Evolutionary conservation across 2,329 filamentous ascomycete genomes (phyloP), one percentile per base, ranked within the genome.

Genomic region (Allantophomopsis lycopodina): DNA sequence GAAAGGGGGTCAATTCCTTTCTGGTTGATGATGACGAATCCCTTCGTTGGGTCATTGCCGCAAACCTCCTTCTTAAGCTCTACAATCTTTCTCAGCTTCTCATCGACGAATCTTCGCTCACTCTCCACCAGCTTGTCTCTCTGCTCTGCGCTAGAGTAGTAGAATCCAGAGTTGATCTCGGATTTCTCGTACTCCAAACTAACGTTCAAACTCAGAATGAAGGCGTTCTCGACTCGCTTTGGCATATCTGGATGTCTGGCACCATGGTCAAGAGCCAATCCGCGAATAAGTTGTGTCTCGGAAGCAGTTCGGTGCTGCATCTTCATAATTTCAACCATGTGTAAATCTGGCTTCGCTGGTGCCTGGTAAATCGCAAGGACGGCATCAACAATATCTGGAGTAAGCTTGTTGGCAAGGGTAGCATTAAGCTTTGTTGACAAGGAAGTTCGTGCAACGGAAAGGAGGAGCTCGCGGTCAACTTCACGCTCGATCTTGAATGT

Each of bases 321-420:
- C 61, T 94, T 96, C 91, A 98, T 98, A 54, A 98, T 96, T 65
- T 98, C 91, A 50, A 98, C 74, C 91, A 98, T 98, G 69, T 96
- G 89, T 55, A 98, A 64, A 64, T 98, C 91, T 41, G 93, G 93
- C 68, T 96, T 96, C 46, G 76, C 78, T 18, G 85, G 85, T 14
- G 84, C 69, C 60, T 87, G 74, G 68, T 95, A 88, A 60, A 98
- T 98, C 48, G 91, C 76, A 42, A 98, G 78, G 36, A 98, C 91
- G 43, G 91, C 84, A 59, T 98, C 91, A 55, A 96, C 91, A 55
- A 98, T 94, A 53, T 86, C 83, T 42, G 91, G 87, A 0, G 88
- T 96, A 45, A 98, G 78, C 59, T 88, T 84, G 58, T 88, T 79
- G 37, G 91, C 91, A 44, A 98, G 77, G 31, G 79, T 82, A 46